Evolutionary conservation across 1,139 yeast species (phyloP).

Genomic region (Saccharomycopsis crataegensis): DNA sequence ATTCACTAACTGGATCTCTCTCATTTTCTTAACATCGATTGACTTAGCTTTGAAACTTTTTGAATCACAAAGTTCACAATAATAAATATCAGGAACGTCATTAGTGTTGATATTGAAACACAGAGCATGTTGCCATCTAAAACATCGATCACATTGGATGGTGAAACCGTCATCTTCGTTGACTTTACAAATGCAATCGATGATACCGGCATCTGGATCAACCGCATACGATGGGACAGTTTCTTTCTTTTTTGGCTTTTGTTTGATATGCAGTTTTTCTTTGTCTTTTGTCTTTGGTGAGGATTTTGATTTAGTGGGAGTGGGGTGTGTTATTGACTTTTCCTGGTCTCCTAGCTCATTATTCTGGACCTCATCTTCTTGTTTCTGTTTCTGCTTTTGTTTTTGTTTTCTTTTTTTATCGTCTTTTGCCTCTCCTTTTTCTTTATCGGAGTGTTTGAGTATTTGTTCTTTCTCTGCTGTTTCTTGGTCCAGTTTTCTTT

Average conservation of each 20-base stretch:
- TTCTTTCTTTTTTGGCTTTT: background rate
- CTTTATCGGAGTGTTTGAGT: no score
- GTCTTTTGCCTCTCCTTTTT: no score
- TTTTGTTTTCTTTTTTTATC: no score
- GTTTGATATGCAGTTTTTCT: background rate
- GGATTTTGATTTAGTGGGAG: background rate
- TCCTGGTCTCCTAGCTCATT: no score
- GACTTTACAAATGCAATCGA: slow-evolving; percentile 83
- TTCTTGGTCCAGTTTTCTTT: no score
- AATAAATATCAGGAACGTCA: slow-evolving; percentile 76
- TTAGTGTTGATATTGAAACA: slow-evolving; percentile 75
- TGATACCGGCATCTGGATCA: slow-evolving; percentile 74
- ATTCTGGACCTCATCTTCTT: background rate
- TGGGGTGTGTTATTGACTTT: background rate
- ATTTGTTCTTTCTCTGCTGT: no score
- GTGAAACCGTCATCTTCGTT: slow-evolving; percentile 95
- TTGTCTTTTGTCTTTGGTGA: slow-evolving; percentile 5
- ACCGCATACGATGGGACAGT: slow-evolving; percentile 42
- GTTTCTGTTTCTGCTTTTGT: background rate
- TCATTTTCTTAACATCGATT: slow-evolving; percentile 45
- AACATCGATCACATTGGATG: slow-evolving; percentile 86
- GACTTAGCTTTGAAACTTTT: slow-evolving; percentile 34
- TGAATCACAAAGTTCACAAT: slow-evolving; percentile 73
- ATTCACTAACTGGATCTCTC: slow-evolving; percentile 32
- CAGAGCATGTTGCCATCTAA: slow-evolving; percentile 89